Conservation (phyloP, 192 early-diverging fungal genomes). For the Coemansia sp. region DNA sequence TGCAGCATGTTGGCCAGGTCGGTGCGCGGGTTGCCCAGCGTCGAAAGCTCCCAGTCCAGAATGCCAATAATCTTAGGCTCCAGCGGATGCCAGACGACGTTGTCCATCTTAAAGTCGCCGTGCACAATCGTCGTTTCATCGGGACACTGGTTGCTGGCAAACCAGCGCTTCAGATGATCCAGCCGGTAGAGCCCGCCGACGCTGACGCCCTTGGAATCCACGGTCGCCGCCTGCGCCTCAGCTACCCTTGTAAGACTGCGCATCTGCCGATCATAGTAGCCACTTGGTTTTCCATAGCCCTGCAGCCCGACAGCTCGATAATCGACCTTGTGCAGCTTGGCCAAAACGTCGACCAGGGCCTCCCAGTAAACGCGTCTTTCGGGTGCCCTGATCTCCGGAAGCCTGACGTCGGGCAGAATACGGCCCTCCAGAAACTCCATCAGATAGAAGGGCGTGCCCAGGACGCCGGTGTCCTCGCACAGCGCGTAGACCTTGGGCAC, state of each 20-base stretch:
- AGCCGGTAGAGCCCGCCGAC: conserved; percentile 72
- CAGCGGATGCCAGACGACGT: conserved; percentile 76
- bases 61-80: conserved; percentile 76
- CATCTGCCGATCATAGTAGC: conserved; percentile 88
- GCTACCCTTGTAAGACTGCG: conserved; percentile 63
- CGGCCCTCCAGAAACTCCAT: conserved; percentile 95
- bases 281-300: conserved; percentile 61
- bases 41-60: conserved; percentile 91
- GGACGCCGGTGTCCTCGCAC: conserved; percentile 78
- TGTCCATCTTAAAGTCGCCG: conserved; percentile 88
- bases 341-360: conserved; percentile 73
- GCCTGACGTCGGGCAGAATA: conserved; percentile 68
- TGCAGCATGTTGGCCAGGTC: conserved; percentile 87
- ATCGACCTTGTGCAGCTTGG: conserved; percentile 75
- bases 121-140: conserved; percentile 85
- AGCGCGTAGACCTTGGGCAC: conserved; percentile 85
- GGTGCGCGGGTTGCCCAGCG: conserved; percentile 85
- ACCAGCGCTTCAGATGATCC: conserved; percentile 71
- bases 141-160: conserved; percentile 59
- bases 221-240: conserved; percentile 63
- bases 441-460: conserved; percentile 93
- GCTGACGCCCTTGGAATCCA: conserved; percentile 54
- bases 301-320: conserved; percentile 63
- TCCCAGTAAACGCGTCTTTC: conserved; percentile 63
- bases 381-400: conserved; percentile 55